Percentiles rank a stretch among this genome's conserved stretches.
phyloP scores from a whole-genome alignment of 495 filamentous ascomycete genomes.

The Neurospora sp. region DNA sequence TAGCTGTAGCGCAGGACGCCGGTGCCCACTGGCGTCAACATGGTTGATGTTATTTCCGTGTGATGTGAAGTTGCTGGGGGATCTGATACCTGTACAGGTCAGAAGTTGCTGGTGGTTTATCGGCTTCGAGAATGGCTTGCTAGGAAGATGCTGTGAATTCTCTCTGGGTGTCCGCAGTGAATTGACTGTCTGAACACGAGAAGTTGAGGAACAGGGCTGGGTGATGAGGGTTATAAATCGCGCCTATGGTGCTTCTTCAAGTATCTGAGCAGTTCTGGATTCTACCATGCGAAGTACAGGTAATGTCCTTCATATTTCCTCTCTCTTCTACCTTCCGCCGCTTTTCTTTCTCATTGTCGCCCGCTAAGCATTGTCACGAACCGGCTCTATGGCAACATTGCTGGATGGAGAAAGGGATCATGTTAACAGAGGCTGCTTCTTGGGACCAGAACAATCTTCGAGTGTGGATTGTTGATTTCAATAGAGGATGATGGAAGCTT shows the following conservation, averaged over 20 bases:
- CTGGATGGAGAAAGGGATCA: not conserved
- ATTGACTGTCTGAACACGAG: not conserved
- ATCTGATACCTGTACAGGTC: not conserved
- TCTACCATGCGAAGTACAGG: not conserved
- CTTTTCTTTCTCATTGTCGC: not conserved
- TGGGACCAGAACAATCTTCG: not conserved
- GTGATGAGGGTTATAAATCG: not conserved
- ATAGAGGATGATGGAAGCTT: not conserved
- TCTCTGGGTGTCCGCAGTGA: not conserved
- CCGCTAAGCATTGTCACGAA: not conserved
- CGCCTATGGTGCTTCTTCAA: not conserved
- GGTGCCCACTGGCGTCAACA: not conserved
- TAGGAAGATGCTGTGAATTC: not conserved
- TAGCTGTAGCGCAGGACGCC: constrained; percentile 1
- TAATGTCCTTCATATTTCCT: not conserved
- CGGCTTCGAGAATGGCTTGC: not conserved
- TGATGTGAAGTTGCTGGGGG: not conserved
- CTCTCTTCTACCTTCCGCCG: not conserved
- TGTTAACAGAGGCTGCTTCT: not conserved
- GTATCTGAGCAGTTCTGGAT: not conserved
- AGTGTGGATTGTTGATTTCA: not conserved
- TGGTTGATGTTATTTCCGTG: not conserved
- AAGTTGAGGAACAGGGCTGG: not conserved
- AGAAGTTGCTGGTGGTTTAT: not conserved
- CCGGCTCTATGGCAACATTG: not conserved